Evolutionary conservation across 176 grass and related monocot species (phyloP), one percentile per base, ranked within the genome.

Genomic region (Oryza australiensis): DNA sequence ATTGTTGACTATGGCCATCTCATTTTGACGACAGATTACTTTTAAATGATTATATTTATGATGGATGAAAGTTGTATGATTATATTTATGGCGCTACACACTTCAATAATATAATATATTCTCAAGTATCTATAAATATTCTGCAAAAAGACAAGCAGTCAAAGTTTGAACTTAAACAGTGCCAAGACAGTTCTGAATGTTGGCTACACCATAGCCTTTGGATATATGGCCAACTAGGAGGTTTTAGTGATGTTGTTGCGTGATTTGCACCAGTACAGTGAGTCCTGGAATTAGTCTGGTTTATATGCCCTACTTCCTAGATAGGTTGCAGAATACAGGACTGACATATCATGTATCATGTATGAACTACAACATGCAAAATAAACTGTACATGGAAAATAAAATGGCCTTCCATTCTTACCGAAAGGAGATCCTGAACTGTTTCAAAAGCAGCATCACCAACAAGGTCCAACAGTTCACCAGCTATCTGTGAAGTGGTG

Each of bases 381-480:
- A 66, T 76, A 81, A 77, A 84, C 32, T 66, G 26, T 73, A 24
- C 24, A 34, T 15, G 3, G 5, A 28, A 76, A 42, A 46, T 38
- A 87, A 80, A 32, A 86, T 68, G 77, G 40, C 45, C 1, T 46
- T 26, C 82, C 33, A 66, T 23, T 64, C 90, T 86, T 91, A 98
- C 95, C 77, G 15, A 86, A 73, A 98, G 88, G 87, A 98, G 84
- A 85, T 93, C 82, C 51, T 98, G 92, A 48, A 98, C 85, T 69
- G 83, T 93, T 79, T 98, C 95, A 88, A 98, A 98, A 74, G 92
- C 88, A 85, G 72, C 84, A 72, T 95, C 85, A 18, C 95, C 92
- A 90, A 93, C 88, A 68, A 98, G 85, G 76, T 98, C 95, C 86
- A 98, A 89, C 49, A 98, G 80, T 80, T 95, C 95, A 85, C 73